Conservation (phyloP, 352 stramenopile genomes). For the Thalassiosira livingstoniorum region DNA sequence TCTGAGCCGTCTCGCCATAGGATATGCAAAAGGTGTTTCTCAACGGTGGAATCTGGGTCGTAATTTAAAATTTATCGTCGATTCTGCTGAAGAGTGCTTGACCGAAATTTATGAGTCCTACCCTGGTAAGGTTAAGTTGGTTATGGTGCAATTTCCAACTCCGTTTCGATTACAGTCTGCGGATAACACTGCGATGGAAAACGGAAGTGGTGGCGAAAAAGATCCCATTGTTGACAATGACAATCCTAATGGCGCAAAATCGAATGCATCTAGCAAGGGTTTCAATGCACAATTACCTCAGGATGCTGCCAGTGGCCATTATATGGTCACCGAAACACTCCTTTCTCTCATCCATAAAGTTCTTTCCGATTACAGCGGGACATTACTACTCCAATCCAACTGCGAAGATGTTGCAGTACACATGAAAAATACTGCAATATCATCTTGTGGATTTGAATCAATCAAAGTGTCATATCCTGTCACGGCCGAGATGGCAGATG, state of each 20-base stretch:
- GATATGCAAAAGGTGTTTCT: slow-evolving; percentile 63
- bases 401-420: slow-evolving; percentile 81
- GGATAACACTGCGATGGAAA: slow-evolving; percentile 1
- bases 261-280: slow-evolving; percentile 18
- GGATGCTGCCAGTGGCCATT: slow-evolving; percentile 55
- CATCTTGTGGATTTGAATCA: slow-evolving; percentile 46
- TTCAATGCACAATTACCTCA: slow-evolving; percentile 78
- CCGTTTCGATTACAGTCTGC: slow-evolving; percentile 61
- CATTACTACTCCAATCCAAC: slow-evolving; percentile 78
- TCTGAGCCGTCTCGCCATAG: slow-evolving; percentile 66
- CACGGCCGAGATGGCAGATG: not conserved
- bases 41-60: slow-evolving; percentile 59
- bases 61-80: slow-evolving; percentile 64
- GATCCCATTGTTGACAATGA: too few species aligned
- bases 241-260: too few species aligned
- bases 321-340: slow-evolving; percentile 79
- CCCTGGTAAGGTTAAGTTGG: slow-evolving; percentile 63
- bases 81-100: slow-evolving; percentile 67
- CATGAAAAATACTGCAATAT: slow-evolving; percentile 64
- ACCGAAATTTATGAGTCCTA: slow-evolving; percentile 59
- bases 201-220: slow-evolving; percentile 18
- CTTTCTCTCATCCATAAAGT: slow-evolving; percentile 48
- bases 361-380: slow-evolving; percentile 46
- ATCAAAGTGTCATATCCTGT: slow-evolving; percentile 28
- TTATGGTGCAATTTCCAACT: slow-evolving; percentile 80